Evolutionary conservation across 306 rosid genomes (phyloP).

Genomic region (Trifolium dubium): DNA sequence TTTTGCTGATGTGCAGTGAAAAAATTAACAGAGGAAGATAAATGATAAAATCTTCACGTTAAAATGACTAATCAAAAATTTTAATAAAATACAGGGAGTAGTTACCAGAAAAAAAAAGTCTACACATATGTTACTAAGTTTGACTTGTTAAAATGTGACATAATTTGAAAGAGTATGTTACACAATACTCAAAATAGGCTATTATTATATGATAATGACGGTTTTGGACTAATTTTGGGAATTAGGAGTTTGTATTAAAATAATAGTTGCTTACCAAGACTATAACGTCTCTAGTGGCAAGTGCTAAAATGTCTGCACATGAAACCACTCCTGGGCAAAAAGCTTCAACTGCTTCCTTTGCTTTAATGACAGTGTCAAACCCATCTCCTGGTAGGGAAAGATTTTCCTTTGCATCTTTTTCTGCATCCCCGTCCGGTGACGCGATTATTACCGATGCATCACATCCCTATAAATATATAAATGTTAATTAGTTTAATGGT

Average conservation of each 20-base stretch:
- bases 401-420: slow-evolving; percentile 68
- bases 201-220: not conserved
- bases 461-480: slow-evolving; percentile 58
- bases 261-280: slow-evolving; percentile 48
- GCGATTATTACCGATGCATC: slow-evolving; percentile 75
- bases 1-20: too few species aligned
- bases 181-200: not conserved
- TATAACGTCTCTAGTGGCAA: slow-evolving; percentile 80
- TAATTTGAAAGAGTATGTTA: not conserved
- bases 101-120: too few species aligned
- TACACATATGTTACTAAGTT: too few species aligned
- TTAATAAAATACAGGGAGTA: too few species aligned
- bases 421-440: slow-evolving; percentile 73
- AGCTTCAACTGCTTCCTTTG: slow-evolving; percentile 75
- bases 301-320: slow-evolving; percentile 79
- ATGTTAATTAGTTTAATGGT: too few species aligned
- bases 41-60: too few species aligned
- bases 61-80: too few species aligned
- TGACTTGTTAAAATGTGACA: not conserved
- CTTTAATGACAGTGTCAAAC: slow-evolving; percentile 78
- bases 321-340: slow-evolving; percentile 76
- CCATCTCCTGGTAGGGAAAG: slow-evolving; percentile 90
- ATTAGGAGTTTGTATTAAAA: not conserved
- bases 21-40: too few species aligned
- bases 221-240: not conserved